Base-by-base conservation (phyloP, 73 alveolate genomes). In the Stentor roeselii region DNA sequence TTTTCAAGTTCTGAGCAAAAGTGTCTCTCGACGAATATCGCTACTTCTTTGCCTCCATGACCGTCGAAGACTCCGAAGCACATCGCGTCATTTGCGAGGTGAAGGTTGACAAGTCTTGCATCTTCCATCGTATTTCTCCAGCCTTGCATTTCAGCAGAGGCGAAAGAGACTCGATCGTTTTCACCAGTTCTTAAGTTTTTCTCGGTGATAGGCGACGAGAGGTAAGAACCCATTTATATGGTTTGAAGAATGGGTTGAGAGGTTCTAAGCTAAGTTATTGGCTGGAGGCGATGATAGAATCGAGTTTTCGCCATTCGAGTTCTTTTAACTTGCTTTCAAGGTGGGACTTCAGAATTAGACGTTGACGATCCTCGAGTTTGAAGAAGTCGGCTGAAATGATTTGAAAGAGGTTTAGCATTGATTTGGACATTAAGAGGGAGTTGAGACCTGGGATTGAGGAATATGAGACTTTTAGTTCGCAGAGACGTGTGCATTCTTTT, bases 31-130 rank as follows among this genome's bases (percentile, higher is more conserved):
- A 95, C 91, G 83, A 74, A 95, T 38, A 60, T 59, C 42, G 99
- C 97, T 15, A 96, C 98, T 89, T 97, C 99, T 11, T 75, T 41
- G 32, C 99, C 99, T 15, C 99, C 99, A 90, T 95, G 99, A 15
- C 99, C 99, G 82, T 95, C 99, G 87, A 91, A 96, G 31, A 97
- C 95, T 31, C 98, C 99, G 75, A 97, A 97, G 76, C 94, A 83
- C 59, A 93, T 75, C 37, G 87, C 78, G 37, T 86, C 93, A 3
- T 39, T 74, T 0, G 92, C 98, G 60, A 93, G 60, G 78, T 85
- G 87, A 31, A 84, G 75, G 30, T 78, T 83, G 42, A 90, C 78
- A 60, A 88, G 82, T 75, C 94, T 98, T 3, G 97, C 97, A 60
- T 95, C 99, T 90, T 95, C 99, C 97, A 86, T 92, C 36, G 95